These are phyloP conservation scores for Trametes pubescens DNA, from an alignment of 1,284 basidiomycete species.

Conservation along the genomic window DNA sequence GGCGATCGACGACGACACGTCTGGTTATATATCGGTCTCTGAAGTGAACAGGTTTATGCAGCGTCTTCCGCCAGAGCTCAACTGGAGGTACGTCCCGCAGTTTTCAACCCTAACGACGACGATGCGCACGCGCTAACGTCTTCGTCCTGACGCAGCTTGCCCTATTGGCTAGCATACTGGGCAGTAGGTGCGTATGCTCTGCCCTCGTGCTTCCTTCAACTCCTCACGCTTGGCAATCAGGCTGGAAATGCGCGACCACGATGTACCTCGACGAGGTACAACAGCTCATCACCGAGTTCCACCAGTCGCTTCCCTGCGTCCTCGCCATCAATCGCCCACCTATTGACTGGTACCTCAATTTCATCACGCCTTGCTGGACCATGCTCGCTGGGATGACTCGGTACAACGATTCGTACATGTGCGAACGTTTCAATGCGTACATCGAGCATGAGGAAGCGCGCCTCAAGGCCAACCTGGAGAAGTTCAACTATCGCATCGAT, in stretches of 20 bases:
- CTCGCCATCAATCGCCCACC: slow-evolving; percentile 31
- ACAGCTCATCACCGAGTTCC: slow-evolving; percentile 30
- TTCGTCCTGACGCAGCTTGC: slow-evolving; percentile 13
- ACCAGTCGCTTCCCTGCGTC: slow-evolving; percentile 19
- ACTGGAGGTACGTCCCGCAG: slow-evolving; percentile 23
- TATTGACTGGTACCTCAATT: slow-evolving; percentile 31
- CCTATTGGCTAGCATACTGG: slow-evolving; percentile 34
- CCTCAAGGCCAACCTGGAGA: slow-evolving; percentile 8
- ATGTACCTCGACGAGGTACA: slow-evolving; percentile 36
- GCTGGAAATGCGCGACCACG: slow-evolving; percentile 32
- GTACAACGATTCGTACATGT: not conserved
- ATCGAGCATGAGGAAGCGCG: slow-evolving; percentile 6
- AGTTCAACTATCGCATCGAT: slow-evolving; percentile 13
- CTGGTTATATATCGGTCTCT: slow-evolving; percentile 43
- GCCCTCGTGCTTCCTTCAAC: not conserved
- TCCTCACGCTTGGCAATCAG: slow-evolving; percentile 20
- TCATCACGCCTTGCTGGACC: slow-evolving; percentile 1
- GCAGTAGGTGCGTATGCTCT: slow-evolving; percentile 20
- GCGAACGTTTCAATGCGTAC: slow-evolving; percentile 6
- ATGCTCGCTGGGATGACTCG: not conserved
- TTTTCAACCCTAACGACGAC: not conserved
- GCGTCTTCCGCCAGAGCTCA: slow-evolving; percentile 9
- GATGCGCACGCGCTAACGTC: too few species aligned
- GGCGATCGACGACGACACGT: slow-evolving; percentile 45
- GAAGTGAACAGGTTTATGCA: slow-evolving; percentile 37